phyloP scores from a whole-genome alignment of 1,284 basidiomycete genomes.

The Microbotryum lychnidis-dioicae region DNA sequence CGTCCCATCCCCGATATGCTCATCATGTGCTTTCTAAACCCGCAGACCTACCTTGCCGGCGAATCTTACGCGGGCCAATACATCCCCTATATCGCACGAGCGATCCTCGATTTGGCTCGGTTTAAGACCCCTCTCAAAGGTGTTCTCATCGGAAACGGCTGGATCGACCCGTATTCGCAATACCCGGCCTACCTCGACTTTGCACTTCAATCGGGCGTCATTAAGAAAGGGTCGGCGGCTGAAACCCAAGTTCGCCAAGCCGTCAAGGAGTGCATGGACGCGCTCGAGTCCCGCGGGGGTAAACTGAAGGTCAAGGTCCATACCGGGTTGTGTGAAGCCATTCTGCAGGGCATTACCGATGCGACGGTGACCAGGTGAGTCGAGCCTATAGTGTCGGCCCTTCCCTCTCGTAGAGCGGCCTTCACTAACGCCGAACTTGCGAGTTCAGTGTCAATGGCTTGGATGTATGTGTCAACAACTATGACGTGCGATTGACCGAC shows the following conservation, averaged over 20 bases:
- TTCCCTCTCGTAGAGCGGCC: too few relatives aligned
- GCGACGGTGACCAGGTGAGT: constrained; percentile 58
- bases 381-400: too few relatives aligned
- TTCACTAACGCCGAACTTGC: background rate
- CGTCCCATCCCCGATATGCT: constrained; percentile 12
- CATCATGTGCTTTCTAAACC: background rate
- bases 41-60: constrained; percentile 79
- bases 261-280: constrained; percentile 56
- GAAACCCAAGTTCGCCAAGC: constrained; percentile 57
- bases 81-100: constrained; percentile 75
- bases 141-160: constrained; percentile 89
- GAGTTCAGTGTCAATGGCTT: constrained; percentile 56
- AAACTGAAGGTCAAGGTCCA: constrained; percentile 51
- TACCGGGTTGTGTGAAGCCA: constrained; percentile 55
- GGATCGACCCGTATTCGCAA: constrained; percentile 84
- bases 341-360: constrained; percentile 57
- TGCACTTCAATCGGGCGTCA: constrained; percentile 66
- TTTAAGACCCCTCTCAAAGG: constrained; percentile 56
- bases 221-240: constrained; percentile 62
- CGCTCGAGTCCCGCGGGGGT: constrained; percentile 45
- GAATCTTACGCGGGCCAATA: constrained; percentile 99
- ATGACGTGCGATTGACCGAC: constrained; percentile 85
- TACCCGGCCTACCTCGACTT: constrained; percentile 87
- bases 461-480: constrained; percentile 82
- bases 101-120: constrained; percentile 41